Conservation (phyloP, 2,329 filamentous ascomycete genomes). For the Arachnomyces sp. region DNA sequence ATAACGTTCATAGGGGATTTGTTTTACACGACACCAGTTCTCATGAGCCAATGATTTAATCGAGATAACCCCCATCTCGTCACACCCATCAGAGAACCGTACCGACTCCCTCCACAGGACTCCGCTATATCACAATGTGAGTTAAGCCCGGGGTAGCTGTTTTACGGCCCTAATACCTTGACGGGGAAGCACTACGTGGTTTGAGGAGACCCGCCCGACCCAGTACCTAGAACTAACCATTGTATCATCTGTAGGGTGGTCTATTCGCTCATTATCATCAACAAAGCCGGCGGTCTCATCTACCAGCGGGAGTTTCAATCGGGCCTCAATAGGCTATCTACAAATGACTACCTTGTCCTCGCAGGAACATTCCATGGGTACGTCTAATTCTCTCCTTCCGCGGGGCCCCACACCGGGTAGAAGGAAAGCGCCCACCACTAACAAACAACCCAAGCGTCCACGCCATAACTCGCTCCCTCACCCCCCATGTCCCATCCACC, state of each 20-base stretch:
- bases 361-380: conserved; percentile 96
- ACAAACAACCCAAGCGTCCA: conserved; percentile 49
- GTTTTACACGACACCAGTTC: too few relatives aligned
- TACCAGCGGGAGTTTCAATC: conserved; percentile 93
- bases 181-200: too few relatives aligned
- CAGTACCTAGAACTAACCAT: too few relatives aligned
- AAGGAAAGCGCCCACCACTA: not conserved
- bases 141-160: too few relatives aligned
- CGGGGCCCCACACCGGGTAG: not conserved
- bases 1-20: too few relatives aligned
- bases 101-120: too few relatives aligned
- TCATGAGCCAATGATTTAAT: too few relatives aligned
- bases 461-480: conserved; percentile 53
- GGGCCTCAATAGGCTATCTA: conserved; percentile 75
- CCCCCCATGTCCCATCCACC: conserved; percentile 30
- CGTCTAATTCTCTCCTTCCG: conserved; percentile 14
- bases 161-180: too few relatives aligned
- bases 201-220: too few relatives aligned
- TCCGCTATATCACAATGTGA: too few relatives aligned
- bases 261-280: conserved; percentile 93
- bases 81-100: too few relatives aligned
- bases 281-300: conserved; percentile 93
- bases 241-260: conserved; percentile 59
- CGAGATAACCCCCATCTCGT: too few relatives aligned
- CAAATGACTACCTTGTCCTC: conserved; percentile 93